Base-by-base conservation (phyloP, 208 protist species). In the Leishmania mexicana region DNA sequence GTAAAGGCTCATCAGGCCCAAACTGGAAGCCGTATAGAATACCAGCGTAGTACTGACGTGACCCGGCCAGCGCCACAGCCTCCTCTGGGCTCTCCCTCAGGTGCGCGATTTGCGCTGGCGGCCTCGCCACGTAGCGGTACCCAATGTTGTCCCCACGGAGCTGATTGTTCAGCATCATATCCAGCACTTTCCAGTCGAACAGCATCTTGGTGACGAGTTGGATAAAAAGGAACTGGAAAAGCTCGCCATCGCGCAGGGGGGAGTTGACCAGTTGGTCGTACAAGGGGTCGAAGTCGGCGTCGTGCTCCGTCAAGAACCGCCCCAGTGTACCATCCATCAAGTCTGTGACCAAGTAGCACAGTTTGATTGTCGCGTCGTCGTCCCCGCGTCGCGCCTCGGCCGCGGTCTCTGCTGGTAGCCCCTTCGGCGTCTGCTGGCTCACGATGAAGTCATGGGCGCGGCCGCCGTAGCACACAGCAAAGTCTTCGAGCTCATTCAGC, bases 131-230 rank as follows among this genome's bases (percentile, higher is more conserved):
- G 76, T 86, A 85, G 80, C 81, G 80, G 70, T 89, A 96, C 40
- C 95, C 95, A 42, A 98, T 76, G 70, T 98, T 98, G 84, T 98
- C 95, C 57, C 95, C 95, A 13, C 95, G 90, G 3, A 98, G 89
- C 81, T 98, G 92, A 42, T 88, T 87, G 73, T 96, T 89, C 51
- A 98, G 87, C 93, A 98, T 96, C 28, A 98, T 58, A 80, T 98
- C 95, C 35, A 96, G 84, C 42, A 98, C 84, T 2, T 79, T 85
- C 87, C 88, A 98, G 78, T 98, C 89, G 79, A 96, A 96, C 28
- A 96, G 75, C 21, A 85, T 79, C 79, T 91, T 91, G 38, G 87
- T 71, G 42, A 78, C 89, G 54, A 98, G 90, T 79, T 98, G 95
- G 42, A 81, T 80, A 74, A 89, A 98, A 19, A 98, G 77, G 80